Conservation (phyloP, 495 filamentous ascomycete species). For the Xylaria curta region DNA sequence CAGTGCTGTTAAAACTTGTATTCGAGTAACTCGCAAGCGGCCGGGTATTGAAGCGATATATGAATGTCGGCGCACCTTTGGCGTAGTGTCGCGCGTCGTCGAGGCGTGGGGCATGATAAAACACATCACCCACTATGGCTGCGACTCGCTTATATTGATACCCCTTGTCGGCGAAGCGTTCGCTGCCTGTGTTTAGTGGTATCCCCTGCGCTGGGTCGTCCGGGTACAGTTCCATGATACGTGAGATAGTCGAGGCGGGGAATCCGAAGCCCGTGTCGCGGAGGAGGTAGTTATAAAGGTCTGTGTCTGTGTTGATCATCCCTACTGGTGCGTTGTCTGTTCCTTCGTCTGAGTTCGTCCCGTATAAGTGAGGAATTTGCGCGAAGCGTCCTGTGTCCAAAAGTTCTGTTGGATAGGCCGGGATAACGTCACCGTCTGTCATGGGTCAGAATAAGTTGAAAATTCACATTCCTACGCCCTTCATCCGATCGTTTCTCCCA, state of each 20-base stretch:
- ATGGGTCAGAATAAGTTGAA: neutral
- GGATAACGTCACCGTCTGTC: constrained; percentile 57
- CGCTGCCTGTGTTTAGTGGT: constrained; percentile 38
- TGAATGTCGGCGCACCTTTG: constrained; percentile 33
- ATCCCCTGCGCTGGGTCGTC: constrained; percentile 44
- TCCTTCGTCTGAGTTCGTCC: constrained; percentile 68
- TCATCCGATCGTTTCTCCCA: neutral
- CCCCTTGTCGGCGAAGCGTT: constrained; percentile 39
- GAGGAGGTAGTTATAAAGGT: constrained; percentile 46
- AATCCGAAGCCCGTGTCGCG: constrained; percentile 33
- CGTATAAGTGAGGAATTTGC: constrained; percentile 62
- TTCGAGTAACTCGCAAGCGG: constrained; percentile 31
- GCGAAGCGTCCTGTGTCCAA: constrained; percentile 53
- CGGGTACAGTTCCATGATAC: constrained; percentile 45
- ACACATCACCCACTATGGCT: constrained; percentile 45
- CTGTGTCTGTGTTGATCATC: constrained; percentile 50
- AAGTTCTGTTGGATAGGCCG: constrained; percentile 40
- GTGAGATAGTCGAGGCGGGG: constrained; percentile 40
- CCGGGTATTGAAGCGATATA: constrained; percentile 45
- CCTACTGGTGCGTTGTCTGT: constrained; percentile 59
- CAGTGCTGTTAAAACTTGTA: constrained; percentile 21
- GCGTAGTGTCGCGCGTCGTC: constrained; percentile 39
- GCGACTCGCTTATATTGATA: constrained; percentile 45
- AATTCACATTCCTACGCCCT: neutral
- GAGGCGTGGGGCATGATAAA: constrained; percentile 44